Conservation (phyloP, 1,284 basidiomycete species). For the Apiotrichum domesticum region DNA sequence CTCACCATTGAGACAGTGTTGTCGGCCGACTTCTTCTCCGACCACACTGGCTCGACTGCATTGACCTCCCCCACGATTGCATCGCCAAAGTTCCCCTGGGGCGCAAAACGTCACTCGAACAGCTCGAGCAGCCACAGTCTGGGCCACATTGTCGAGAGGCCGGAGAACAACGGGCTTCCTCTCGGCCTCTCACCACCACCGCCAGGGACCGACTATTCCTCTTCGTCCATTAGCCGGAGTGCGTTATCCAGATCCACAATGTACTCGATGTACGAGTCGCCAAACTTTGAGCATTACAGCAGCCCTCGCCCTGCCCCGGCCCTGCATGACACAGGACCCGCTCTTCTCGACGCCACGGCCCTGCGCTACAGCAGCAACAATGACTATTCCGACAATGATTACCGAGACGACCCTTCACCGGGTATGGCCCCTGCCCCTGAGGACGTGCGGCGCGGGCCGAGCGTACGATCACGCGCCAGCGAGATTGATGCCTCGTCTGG, state of each 20-base stretch:
- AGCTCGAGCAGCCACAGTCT: not conserved
- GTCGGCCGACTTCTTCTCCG: slow-evolving; percentile 5
- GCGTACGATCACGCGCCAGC: slow-evolving; percentile 3
- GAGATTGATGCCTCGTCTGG: slow-evolving; percentile 1
- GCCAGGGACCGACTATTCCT: not conserved
- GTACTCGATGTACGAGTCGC: not conserved
- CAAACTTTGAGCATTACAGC: not conserved
- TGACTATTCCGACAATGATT: not conserved
- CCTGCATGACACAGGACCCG: not conserved
- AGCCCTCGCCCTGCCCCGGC: not conserved
- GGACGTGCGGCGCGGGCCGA: slow-evolving; percentile 1
- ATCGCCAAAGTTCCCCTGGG: not conserved
- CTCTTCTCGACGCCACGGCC: not conserved
- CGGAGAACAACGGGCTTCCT: not conserved
- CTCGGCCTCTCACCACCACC: not conserved
- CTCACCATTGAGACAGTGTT: not conserved
- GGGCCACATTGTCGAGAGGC: not conserved
- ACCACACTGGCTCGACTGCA: slow-evolving; percentile 1
- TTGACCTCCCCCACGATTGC: slow-evolving; percentile 1
- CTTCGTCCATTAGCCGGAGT: no score
- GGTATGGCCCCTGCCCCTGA: not conserved
- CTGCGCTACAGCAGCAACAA: not conserved
- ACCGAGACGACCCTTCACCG: not conserved
- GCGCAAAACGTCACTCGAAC: not conserved
- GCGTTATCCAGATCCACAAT: not conserved